These are phyloP conservation scores for Kwoniella bestiolae DNA, from an alignment of 768 basidiomycete species.

Conservation along the genomic window DNA sequence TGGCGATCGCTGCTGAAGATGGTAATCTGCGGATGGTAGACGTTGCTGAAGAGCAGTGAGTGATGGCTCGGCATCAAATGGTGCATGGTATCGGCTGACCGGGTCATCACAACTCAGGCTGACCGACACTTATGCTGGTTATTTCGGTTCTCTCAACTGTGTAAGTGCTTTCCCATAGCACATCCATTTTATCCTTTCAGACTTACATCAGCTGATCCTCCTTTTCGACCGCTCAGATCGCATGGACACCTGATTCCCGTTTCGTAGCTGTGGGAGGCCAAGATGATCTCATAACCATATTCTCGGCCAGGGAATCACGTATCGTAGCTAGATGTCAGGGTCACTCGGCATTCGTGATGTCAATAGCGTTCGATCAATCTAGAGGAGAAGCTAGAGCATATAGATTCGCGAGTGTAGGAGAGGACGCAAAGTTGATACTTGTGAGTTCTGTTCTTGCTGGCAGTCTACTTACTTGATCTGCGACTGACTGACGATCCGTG, in stretches of 20 bases:
- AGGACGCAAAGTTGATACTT: constrained; percentile 91
- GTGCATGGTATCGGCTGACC: not conserved
- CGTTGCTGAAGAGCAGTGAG: constrained; percentile 80
- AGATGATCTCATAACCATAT: constrained; percentile 92
- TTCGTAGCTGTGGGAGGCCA: constrained; percentile 95
- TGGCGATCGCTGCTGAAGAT: constrained; percentile 90
- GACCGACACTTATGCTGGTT: constrained; percentile 91
- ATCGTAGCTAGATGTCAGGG: constrained; percentile 96
- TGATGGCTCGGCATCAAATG: constrained; percentile 15
- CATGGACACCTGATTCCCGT: constrained; percentile 94
- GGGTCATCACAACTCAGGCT: constrained; percentile 62
- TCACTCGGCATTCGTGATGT: constrained; percentile 90
- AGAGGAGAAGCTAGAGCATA: constrained; percentile 85
- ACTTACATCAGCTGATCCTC: not conserved
- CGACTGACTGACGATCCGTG: not conserved
- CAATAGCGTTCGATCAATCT: constrained; percentile 82
- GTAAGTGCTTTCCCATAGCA: constrained; percentile 41
- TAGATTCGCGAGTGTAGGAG: constrained; percentile 92
- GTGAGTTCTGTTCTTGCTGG: constrained; percentile 61
- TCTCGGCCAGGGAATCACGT: constrained; percentile 91
- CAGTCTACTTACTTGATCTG: constrained; percentile 24
- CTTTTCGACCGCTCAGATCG: constrained; percentile 57
- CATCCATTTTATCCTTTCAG: not conserved
- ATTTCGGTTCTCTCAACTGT: constrained; percentile 88
- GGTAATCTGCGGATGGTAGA: constrained; percentile 90